phyloP scores from a whole-genome alignment of 2,329 filamentous ascomycete genomes.

The Fusarium sublunatum region DNA sequence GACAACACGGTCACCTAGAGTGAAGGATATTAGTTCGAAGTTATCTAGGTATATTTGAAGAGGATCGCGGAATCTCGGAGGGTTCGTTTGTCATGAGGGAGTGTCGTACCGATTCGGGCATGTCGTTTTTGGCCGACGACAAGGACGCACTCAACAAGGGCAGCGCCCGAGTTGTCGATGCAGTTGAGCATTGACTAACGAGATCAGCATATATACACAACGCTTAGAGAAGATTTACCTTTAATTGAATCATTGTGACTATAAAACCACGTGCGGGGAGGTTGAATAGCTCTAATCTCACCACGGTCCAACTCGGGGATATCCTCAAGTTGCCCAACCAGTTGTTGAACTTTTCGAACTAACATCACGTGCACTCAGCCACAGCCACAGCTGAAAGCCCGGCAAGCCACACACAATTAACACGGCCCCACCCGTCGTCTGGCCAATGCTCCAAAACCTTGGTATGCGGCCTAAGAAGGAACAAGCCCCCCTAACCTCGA shows the following conservation, averaged over 20 bases:
- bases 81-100: constrained; percentile 1
- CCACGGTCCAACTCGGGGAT: constrained; percentile 33
- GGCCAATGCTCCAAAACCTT: constrained; percentile 46
- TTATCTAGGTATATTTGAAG: neutral
- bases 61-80: too few species aligned
- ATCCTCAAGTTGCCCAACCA: constrained; percentile 24
- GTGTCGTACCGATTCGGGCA: constrained; percentile 82
- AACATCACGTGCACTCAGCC: constrained; percentile 40
- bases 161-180: constrained; percentile 99
- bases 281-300: constrained; percentile 41
- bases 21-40: constrained; percentile 7
- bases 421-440: constrained; percentile 47
- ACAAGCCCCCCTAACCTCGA: constrained; percentile 40
- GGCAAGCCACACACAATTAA: constrained; percentile 25
- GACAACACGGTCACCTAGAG: constrained; percentile 90
- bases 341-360: constrained; percentile 45
- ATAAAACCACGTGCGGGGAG: constrained; percentile 30
- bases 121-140: constrained; percentile 90
- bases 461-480: constrained; percentile 38
- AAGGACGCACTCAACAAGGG: constrained; percentile 94
- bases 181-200: constrained; percentile 93
- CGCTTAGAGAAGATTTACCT: constrained; percentile 61
- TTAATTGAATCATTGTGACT: constrained; percentile 88
- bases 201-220: constrained; percentile 5
- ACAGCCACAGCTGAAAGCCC: constrained; percentile 26